phyloP scores from a whole-genome alignment of 31 red algal species.

The Odonthalia washingtoniensis region DNA sequence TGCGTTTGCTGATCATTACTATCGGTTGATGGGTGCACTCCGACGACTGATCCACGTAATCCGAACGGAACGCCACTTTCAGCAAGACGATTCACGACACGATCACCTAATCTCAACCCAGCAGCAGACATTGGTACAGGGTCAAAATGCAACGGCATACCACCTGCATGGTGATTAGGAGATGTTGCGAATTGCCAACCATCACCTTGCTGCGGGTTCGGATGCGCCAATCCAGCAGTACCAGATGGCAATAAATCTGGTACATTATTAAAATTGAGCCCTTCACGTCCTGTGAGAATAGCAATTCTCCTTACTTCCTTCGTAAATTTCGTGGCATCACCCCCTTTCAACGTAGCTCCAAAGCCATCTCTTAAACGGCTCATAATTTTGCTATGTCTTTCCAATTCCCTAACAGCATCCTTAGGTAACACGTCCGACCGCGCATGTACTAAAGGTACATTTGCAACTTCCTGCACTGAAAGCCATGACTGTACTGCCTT shows the following conservation, averaged over 20 bases:
- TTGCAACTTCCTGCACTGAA: slow-evolving; percentile 70
- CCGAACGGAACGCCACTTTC: slow-evolving; percentile 86
- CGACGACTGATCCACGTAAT: slow-evolving; percentile 85
- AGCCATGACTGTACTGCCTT: slow-evolving; percentile 58
- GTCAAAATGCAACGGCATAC: slow-evolving; percentile 13
- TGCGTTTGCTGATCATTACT: too few species aligned
- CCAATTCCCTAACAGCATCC: slow-evolving; percentile 50
- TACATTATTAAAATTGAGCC: slow-evolving; percentile 6
- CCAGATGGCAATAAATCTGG: neutral
- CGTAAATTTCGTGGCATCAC: neutral
- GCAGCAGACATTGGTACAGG: slow-evolving; percentile 52
- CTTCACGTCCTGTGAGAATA: slow-evolving; percentile 61
- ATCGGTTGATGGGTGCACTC: slow-evolving; percentile 48
- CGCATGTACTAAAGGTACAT: slow-evolving; percentile 60
- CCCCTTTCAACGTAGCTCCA: slow-evolving; percentile 3
- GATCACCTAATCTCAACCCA: slow-evolving; percentile 73
- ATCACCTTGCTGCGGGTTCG: too few species aligned
- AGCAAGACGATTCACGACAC: slow-evolving; percentile 78
- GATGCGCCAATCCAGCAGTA: neutral
- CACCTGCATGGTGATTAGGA: neutral
- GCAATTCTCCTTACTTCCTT: slow-evolving; percentile 29
- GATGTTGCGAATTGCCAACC: too few species aligned
- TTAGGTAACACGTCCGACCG: slow-evolving; percentile 35
- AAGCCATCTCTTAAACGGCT: slow-evolving; percentile 55
- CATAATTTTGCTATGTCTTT: slow-evolving; percentile 53